Percentiles rank a stretch among this genome's conserved stretches.
Conservation (phyloP, 306 rosid genomes). For the Quercus variabilis region DNA sequence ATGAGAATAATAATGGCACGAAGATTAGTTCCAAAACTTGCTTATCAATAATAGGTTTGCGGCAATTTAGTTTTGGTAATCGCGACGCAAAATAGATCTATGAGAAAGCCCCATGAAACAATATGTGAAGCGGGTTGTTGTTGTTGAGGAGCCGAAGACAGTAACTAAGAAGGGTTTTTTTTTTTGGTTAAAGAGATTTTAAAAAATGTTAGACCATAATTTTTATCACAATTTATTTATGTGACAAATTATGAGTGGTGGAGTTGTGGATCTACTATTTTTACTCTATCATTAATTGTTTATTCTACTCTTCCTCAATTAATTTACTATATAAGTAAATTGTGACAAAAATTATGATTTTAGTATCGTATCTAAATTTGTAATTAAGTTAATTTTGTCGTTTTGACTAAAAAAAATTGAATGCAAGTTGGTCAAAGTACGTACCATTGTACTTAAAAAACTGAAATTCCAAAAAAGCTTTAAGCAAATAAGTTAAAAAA, state of each 20-base stretch:
- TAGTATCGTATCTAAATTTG: rapidly evolving
- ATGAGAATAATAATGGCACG: slow-evolving; percentile 7
- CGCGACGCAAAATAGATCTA: slow-evolving; percentile 11
- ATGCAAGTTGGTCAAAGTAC: no score
- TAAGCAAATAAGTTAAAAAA: no score
- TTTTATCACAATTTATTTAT: no score
- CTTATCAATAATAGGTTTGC: slow-evolving; percentile 20
- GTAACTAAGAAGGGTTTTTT: no score
- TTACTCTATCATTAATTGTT: no score
- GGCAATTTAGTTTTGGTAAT: slow-evolving; percentile 7
- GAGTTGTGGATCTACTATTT: rapidly evolving
- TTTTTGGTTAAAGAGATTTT: no score
- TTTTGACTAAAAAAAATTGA: no score
- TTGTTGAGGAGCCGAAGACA: no score
- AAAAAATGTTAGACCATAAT: rapidly evolving
- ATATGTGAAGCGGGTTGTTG: slow-evolving; percentile 11
- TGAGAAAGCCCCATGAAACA: slow-evolving; percentile 23
- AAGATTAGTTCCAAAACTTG: slow-evolving; percentile 12
- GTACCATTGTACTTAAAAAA: no score
- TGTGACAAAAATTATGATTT: rapidly evolving
- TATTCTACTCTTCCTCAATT: no score
- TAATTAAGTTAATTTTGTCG: no score
- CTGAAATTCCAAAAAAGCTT: no score
- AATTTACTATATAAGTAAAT: rapidly evolving
- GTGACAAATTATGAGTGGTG: rapidly evolving